phyloP scores from a whole-genome alignment of 208 protist genomes.

The Acanthamoeba quina region DNA sequence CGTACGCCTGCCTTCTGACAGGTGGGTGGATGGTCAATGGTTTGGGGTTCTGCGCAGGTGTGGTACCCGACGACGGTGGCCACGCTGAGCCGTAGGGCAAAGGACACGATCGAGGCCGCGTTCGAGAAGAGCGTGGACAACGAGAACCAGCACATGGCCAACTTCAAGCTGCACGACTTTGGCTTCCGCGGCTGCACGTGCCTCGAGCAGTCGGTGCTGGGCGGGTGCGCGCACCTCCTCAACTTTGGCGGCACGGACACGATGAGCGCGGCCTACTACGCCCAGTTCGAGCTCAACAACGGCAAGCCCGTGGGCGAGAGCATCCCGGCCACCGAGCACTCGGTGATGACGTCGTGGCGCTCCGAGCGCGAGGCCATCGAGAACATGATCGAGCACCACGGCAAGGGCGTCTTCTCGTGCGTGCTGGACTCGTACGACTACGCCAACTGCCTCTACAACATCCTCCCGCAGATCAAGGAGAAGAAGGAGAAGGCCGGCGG shows the following conservation, averaged over 20 bases:
- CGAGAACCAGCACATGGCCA: constrained; percentile 2
- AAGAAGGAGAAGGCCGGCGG: constrained; percentile 42
- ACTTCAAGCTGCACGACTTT: constrained; percentile 80
- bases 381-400: constrained; percentile 78
- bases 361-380: constrained; percentile 78
- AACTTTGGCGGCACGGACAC: constrained; percentile 81
- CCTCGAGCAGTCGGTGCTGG: constrained; percentile 80
- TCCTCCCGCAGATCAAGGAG: constrained; percentile 71
- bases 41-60: constrained; percentile 3
- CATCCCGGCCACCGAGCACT: constrained; percentile 82
- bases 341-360: constrained; percentile 81
- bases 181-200: constrained; percentile 80
- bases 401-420: constrained; percentile 54
- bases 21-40: not conserved
- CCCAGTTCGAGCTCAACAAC: constrained; percentile 81
- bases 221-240: constrained; percentile 78
- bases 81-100: constrained; percentile 74
- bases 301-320: constrained; percentile 75
- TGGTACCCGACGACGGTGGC: constrained; percentile 81
- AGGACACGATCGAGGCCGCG: constrained; percentile 52
- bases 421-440: constrained; percentile 83
- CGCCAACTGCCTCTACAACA: constrained; percentile 75
- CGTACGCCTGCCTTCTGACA: no score
- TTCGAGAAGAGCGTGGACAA: constrained; percentile 78
- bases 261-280: constrained; percentile 80